Evolutionary conservation across 192 early-diverging fungal genomes (phyloP), one percentile per base, ranked within the genome.

Genomic region (Gigaspora rosea): DNA sequence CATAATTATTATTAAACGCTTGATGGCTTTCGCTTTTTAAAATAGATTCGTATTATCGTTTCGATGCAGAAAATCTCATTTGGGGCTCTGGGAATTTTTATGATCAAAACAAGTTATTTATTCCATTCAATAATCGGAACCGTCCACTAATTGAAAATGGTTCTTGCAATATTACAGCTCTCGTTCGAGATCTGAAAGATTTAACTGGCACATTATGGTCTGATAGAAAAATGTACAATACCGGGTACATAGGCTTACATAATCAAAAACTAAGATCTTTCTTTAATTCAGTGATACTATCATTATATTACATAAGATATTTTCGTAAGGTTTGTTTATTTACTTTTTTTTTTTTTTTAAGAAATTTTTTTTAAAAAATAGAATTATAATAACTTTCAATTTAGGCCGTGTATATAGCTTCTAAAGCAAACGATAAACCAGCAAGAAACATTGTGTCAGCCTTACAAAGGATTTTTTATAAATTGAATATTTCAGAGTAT

Each of bases 221-320:
- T 27, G 27, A 27, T 27, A 27, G 27, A 27, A 27, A 27, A 1
- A 27, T 27, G 27, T 27, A 27, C 27, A 27, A 27, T 27, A 27
- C 27, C 83, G 96, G 97, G 9, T 96, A 86, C 81, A 94, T 98
- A 22, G 97, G 96, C 2, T 83, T 99, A 71, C 92, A 93, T 76
- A 99, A 99, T 81, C 97, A 97, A 82, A 97, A 95, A 16, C 95
- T 96, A 1, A 99, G 96, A 0, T 95, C 97, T 85, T 99, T 98
- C 81, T 96, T 99, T 95, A 99, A 98, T 85, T 97, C 96, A 63
- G 84, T 97, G 20, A 86, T 99, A 58, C 97, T 98, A 80, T 96
- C 94, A 20, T 85, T 98, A 46, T 98, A 93, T 78, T 97, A 93
- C 77, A 97, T 95, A 10, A 97, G 90, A 79, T 92, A 93, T 78